Evolutionary conservation across 768 basidiomycete genomes (phyloP), one percentile per base, ranked within the genome.

Genomic region (Leccinum fibrillosum): DNA sequence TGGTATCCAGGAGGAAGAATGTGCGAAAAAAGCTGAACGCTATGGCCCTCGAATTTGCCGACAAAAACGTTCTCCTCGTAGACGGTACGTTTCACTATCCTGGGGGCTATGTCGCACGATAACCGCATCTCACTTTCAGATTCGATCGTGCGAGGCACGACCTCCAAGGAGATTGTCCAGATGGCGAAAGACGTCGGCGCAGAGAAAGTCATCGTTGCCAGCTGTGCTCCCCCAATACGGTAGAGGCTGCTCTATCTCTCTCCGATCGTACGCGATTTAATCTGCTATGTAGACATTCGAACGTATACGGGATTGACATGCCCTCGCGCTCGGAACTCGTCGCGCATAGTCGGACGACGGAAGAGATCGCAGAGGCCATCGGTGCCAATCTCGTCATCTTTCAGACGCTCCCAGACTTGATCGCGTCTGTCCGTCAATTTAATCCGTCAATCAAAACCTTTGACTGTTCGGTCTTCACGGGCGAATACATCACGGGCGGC

Each of bases 261-360:
- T 32, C 30, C 30, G 30, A 49, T 42, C 32, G 52, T 21, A 7
- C 37, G 58, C 9, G 17, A 34, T 48, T 59, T 26, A 37, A 68
- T 58, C 21, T 44, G 19, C 6, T 42, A 10, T 12, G 2, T 57
- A 92, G 92, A 26, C 84, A 86, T 70, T 88, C 94, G 5, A 97
- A 98, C 69, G 97, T 99, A 5, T 98, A 99, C 73, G 97, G 97
- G 19, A 99, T 99, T 69, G 97, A 99, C 77, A 99, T 98, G 97
- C 96, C 97, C 30, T 93, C 94, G 4, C 86, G 92, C n/a, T 75
- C 79, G 35, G 96, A 98, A 69, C 87, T 98, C 32, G 94, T 98
- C 52, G 96, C 94, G 0, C 78, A 94, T 71, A 82, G 80, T 35
- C 86, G 93, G 52, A 83, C 85, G 53, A 82, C 81, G 11, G 78